Evolutionary conservation across 352 stramenopile genomes (phyloP), one percentile per base, ranked within the genome.

Genomic region (Globisporangium solare): DNA sequence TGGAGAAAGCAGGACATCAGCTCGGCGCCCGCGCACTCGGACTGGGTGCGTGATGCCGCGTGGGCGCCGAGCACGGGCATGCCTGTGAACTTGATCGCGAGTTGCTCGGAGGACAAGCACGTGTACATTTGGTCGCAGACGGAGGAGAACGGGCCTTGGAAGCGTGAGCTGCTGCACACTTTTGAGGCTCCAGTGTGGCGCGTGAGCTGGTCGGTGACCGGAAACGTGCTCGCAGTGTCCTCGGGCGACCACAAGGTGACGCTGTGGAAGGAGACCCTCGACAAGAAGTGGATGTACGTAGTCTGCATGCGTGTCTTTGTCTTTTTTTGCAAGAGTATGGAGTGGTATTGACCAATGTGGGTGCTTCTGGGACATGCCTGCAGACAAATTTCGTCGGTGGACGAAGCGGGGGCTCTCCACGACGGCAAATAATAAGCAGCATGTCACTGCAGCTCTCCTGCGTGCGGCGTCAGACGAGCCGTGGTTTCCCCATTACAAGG

Each of bases 121-220:
- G 88, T 96, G 70, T 94, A 92, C 71, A 96, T 99, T 68, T 99
- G 97, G 97, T 98, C 92, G 48, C 89, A 97, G 71, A 79, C 60
- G 31, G 79, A 76, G 15, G 76, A 78, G 48, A 68, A 84, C 54
- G 73, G 64, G 15, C 65, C 64, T 37, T 99, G 96, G 96, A 97
- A 90, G 67, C 82, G 90, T 47, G 89, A 92, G 40, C 63, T 98
- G 54, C 79, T 99, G 61, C 80, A 98, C 61, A 89, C 76, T 40
- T 99, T 99, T 64, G 88, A 98, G 45, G 91, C 92, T 43, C 94
- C 97, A 0, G 96, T 99, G 49, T 99, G 97, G 97, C 92, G 96
- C 68, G 88, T 99, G 50, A 99, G 89, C 81, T 99, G 97, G 97
- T 98, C 87, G 48, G 78, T 99, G 57, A 99, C 96, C 21, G 97